A percentile compares a stretch with the other conserved stretches of the same genome.
These are phyloP conservation scores for Cladorrhinum sp. DNA, from an alignment of 2,329 filamentous ascomycete genomes.

Conservation along the genomic window DNA sequence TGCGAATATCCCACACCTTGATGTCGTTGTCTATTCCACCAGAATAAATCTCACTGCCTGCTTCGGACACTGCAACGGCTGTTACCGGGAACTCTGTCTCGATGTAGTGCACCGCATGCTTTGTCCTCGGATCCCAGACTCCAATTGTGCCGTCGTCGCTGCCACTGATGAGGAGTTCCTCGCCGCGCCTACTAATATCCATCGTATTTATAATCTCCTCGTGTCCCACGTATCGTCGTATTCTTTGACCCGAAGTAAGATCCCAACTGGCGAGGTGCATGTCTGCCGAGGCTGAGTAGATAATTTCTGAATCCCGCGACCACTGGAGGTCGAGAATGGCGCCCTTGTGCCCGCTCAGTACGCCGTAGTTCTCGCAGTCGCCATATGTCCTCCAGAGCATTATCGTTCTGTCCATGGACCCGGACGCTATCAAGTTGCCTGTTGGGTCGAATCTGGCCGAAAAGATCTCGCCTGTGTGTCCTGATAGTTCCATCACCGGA, in stretches of 20 bases:
- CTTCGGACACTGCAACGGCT: slow-evolving; percentile 84
- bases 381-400: slow-evolving; percentile 92
- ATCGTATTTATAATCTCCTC: slow-evolving; percentile 94
- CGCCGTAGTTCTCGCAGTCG: slow-evolving; percentile 90
- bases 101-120: slow-evolving; percentile 82
- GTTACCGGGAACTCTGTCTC: slow-evolving; percentile 92
- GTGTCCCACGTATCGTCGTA: slow-evolving; percentile 88
- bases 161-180: slow-evolving; percentile 85
- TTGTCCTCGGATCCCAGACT: slow-evolving; percentile 92
- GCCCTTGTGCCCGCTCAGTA: slow-evolving; percentile 83
- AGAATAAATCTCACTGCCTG: slow-evolving; percentile 91
- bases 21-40: slow-evolving; percentile 97
- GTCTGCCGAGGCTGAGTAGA: slow-evolving; percentile 93
- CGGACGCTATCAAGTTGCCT: slow-evolving; percentile 86
- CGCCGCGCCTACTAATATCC: slow-evolving; percentile 83
- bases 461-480: slow-evolving; percentile 83
- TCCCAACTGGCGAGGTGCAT: slow-evolving; percentile 95
- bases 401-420: slow-evolving; percentile 91
- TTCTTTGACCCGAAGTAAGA: slow-evolving; percentile 82
- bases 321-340: slow-evolving; percentile 91
- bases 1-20: slow-evolving; percentile 93
- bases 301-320: slow-evolving; percentile 87
- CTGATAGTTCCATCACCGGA: slow-evolving; percentile 89
- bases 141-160: slow-evolving; percentile 93
- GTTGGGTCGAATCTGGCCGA: slow-evolving; percentile 85